Evolutionary conservation across 257 asterid species (phyloP).

Genomic region (Salvia hispanica): DNA sequence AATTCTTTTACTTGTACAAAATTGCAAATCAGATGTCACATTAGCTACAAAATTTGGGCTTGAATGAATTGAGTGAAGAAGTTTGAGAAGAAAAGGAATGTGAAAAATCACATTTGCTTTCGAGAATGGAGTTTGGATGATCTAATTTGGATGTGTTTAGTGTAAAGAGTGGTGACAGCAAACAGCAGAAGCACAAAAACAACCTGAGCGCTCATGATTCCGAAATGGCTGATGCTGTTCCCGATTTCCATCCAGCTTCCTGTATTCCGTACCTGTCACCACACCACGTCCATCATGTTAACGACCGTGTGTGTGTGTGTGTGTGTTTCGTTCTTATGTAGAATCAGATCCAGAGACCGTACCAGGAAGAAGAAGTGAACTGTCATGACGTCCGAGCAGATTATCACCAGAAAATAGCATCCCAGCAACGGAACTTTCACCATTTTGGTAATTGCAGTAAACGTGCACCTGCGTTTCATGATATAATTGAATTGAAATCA

Average conservation of each 20-base stretch:
- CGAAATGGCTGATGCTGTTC: constrained; percentile 96
- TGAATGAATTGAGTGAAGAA: background rate
- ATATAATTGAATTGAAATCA: too few species aligned
- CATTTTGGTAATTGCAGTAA: constrained; percentile 83
- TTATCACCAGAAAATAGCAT: constrained; percentile 88
- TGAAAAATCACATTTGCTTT: constrained; percentile 55
- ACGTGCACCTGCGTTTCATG: constrained; percentile 64
- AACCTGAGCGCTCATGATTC: constrained; percentile 97
- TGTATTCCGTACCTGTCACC: constrained; percentile 72
- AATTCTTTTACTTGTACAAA: too few species aligned
- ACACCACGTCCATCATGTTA: background rate
- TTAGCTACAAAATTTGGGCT: background rate
- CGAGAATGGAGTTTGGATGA: constrained; percentile 50
- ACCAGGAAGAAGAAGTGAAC: constrained; percentile 98
- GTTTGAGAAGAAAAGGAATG: background rate
- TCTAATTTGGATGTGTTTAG: constrained; percentile 64
- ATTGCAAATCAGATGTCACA: too few species aligned
- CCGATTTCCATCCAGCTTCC: constrained; percentile 99
- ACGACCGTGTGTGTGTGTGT: background rate
- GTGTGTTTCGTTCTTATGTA: background rate
- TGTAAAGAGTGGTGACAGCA: constrained; percentile 73
- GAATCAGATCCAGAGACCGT: constrained; percentile 13
- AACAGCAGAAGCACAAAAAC: constrained; percentile 87
- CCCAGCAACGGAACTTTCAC: constrained; percentile 74
- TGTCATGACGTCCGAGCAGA: constrained; percentile 96